phyloP scores from a whole-genome alignment of 768 basidiomycete species.

The Termitomyces sp. region DNA sequence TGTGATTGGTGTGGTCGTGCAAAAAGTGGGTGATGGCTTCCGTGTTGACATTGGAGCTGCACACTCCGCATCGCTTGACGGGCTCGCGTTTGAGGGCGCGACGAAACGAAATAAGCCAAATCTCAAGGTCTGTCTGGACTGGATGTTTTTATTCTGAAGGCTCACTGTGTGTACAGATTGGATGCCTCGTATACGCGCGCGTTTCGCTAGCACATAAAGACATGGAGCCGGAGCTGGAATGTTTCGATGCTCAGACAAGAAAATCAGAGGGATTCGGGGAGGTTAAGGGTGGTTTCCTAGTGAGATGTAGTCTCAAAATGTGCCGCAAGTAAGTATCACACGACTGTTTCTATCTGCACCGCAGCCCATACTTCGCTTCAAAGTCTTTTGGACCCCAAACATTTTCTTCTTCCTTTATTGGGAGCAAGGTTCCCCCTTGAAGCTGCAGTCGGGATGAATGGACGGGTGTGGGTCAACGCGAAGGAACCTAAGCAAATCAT shows the following conservation, averaged over 20 bases:
- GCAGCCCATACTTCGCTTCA: neutral
- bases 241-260: slow-evolving; percentile 89
- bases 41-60: slow-evolving; percentile 92
- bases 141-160: neutral
- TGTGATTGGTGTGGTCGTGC: slow-evolving; percentile 80
- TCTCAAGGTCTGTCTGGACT: slow-evolving; percentile 63
- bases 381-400: slow-evolving; percentile 76
- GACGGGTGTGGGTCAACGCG: slow-evolving; percentile 84
- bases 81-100: slow-evolving; percentile 92
- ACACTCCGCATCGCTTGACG: slow-evolving; percentile 82
- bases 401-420: slow-evolving; percentile 79
- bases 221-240: slow-evolving; percentile 98
- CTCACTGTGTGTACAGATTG: slow-evolving; percentile 54
- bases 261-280: slow-evolving; percentile 95
- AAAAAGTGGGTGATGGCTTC: slow-evolving; percentile 84
- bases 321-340: slow-evolving; percentile 66
- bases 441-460: slow-evolving; percentile 87
- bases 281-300: slow-evolving; percentile 83
- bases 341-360: neutral
- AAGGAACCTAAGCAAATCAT: slow-evolving; percentile 74
- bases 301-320: slow-evolving; percentile 79
- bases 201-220: slow-evolving; percentile 94
- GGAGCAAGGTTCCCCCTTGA: slow-evolving; percentile 85
- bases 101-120: slow-evolving; percentile 93
- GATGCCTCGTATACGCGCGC: slow-evolving; percentile 86